Conservation (phyloP, 495 filamentous ascomycete species). For the Parathielavia hyrcaniae region DNA sequence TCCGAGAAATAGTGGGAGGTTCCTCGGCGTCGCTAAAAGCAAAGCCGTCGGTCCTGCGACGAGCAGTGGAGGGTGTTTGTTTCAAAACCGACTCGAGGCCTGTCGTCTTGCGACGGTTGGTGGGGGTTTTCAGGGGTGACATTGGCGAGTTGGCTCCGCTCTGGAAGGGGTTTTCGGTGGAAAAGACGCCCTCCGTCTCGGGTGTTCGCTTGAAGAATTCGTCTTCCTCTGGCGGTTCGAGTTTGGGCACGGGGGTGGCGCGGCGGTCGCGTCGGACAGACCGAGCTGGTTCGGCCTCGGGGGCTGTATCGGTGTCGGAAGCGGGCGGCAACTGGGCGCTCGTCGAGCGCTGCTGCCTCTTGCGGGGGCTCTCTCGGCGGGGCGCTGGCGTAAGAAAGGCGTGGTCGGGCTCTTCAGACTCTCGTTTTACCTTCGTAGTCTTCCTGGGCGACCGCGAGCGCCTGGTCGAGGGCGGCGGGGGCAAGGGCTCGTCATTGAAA, state of each 20-base stretch:
- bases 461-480: constrained; percentile 35
- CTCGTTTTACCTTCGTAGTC: constrained; percentile 41
- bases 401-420: constrained; percentile 42
- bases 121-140: constrained; percentile 35
- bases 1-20: constrained; percentile 33
- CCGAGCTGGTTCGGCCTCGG: constrained; percentile 33
- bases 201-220: constrained; percentile 41
- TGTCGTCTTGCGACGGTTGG: constrained; percentile 36
- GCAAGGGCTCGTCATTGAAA: constrained; percentile 42
- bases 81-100: constrained; percentile 24
- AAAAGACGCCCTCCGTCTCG: constrained; percentile 60
- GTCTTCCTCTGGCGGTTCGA: constrained; percentile 37
- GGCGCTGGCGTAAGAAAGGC: constrained; percentile 29
- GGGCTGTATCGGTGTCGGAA: constrained; percentile 47
- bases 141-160: constrained; percentile 55
- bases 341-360: constrained; percentile 45
- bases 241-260: constrained; percentile 42
- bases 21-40: constrained; percentile 22
- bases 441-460: constrained; percentile 47
- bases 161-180: constrained; percentile 90
- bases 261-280: constrained; percentile 27
- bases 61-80: constrained; percentile 29
- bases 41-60: constrained; percentile 35
- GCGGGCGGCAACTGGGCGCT: constrained; percentile 41
- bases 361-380: constrained; percentile 42